Evolutionary conservation across 176 grass and related monocot genomes (phyloP).

Genomic region (Chrysopogon serrulatus): DNA sequence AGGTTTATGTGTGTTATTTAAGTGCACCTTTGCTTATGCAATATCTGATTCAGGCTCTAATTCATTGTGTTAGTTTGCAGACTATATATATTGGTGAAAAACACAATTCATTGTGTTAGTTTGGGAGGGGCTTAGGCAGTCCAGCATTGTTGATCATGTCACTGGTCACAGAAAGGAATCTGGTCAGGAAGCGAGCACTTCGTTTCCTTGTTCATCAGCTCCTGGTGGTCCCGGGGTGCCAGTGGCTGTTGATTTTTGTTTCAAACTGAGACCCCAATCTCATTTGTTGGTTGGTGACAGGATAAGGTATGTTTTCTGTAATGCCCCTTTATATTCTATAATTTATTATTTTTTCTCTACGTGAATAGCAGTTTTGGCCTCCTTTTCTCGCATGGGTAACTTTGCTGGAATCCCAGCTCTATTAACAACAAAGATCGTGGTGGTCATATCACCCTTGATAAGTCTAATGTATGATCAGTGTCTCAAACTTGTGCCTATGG

Average conservation of each 20-base stretch:
- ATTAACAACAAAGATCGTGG: conserved; percentile 68
- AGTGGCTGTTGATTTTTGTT: not conserved
- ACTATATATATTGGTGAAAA: no score
- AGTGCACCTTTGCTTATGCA: no score
- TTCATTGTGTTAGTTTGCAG: no score
- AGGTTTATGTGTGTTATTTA: no score
- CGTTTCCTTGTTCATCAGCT: conserved; percentile 27
- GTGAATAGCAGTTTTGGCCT: not conserved
- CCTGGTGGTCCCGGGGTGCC: not conserved
- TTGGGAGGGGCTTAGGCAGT: conserved; percentile 37
- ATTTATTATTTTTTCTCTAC: not conserved
- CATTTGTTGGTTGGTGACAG: conserved; percentile 44
- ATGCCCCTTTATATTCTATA: not conserved
- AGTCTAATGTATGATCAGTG: conserved; percentile 96
- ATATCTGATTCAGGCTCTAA: no score
- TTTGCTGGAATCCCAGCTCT: conserved; percentile 59
- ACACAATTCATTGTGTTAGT: no score
- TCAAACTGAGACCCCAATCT: not conserved
- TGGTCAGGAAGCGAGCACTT: not conserved
- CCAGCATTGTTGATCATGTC: conserved; percentile 56
- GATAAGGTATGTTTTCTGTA: conserved; percentile 46
- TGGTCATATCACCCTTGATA: conserved; percentile 90
- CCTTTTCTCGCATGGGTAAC: conserved; percentile 4
- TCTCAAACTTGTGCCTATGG: conserved; percentile 88
- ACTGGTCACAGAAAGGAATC: not conserved